Percentiles rank a stretch among this genome's conserved stretches.
phyloP scores from a whole-genome alignment of 1,139 yeast species.

The Saccharomyces hybrid region DNA sequence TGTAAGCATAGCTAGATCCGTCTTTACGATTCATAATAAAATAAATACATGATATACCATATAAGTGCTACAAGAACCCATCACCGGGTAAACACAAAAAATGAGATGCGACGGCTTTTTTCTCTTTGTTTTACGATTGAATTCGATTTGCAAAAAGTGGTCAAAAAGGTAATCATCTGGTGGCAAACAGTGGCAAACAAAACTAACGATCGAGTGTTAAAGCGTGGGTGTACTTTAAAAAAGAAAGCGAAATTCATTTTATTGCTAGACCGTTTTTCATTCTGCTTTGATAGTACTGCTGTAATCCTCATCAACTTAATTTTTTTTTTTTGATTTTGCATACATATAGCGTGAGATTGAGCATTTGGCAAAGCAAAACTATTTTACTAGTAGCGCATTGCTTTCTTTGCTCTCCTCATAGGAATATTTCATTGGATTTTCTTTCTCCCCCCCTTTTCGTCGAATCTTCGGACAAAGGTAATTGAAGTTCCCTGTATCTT shows the following conservation, averaged over 20 bases:
- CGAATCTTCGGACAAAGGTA: background rate
- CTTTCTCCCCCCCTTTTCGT: background rate
- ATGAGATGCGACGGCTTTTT: background rate
- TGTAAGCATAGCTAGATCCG: conserved; percentile 2
- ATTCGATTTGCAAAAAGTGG: background rate
- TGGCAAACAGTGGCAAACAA: background rate
- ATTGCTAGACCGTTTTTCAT: background rate
- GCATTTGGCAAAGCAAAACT: conserved; percentile 11
- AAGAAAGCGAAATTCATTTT: background rate
- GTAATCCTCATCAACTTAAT: background rate
- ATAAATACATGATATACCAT: background rate
- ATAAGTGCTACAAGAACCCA: background rate
- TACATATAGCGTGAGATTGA: conserved; percentile 1
- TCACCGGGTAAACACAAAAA: background rate
- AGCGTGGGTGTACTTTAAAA: background rate
- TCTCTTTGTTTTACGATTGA: background rate
- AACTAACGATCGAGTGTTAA: background rate
- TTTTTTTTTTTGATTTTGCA: background rate
- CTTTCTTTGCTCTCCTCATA: background rate
- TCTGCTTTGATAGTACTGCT: background rate
- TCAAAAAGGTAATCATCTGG: background rate
- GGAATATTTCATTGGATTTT: too few species aligned
- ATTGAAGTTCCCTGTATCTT: background rate
- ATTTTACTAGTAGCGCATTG: conserved; percentile 5
- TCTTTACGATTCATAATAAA: background rate